Evolutionary conservation across 805 yeast species (phyloP), one percentile per base, ranked within the genome.

Genomic region (Kuraishia ogatae): DNA sequence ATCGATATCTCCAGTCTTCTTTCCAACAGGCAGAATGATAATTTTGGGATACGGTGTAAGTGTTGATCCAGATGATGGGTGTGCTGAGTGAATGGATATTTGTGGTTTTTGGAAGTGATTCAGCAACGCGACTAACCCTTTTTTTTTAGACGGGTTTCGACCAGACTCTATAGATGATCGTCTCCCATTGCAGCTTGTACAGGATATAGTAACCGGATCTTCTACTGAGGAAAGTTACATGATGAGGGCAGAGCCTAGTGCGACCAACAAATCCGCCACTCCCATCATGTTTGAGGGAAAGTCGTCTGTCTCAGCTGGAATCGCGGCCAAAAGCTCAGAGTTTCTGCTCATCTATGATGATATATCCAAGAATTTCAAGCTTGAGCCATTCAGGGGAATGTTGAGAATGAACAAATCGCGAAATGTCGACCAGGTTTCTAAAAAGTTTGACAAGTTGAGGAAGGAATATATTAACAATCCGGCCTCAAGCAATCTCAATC

Each of bases 21-120:
- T 6, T 64, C 62, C 50, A 47, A 57, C 6, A 29, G 57, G 4
- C n/a, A 48, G 4, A 58, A 62, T 1, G 69, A 66, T 10, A 57
- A 62, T 11, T 69, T 70, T 55, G 72, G 71, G 2, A 54, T 69
- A 48, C 60, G 70, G 52, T 69, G 70, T 67, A 59, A 57, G 71
- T 66, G 5, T 2, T 20, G n/a, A 28, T 19, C n/a, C n/a, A n/a
- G n/a, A n/a, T n/a, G n/a, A n/a, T n/a, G 21, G 3, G 19, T 48
- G 29, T 17, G 39, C 43, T 13, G 15, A 10, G 35, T 11, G 20
- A 19, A 17, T 17, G 47, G 5, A 35, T 35, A 15, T 35, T 35
- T 35, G 43, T 35, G 43, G 19, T 28, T 35, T 19, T n/a, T n/a
- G n/a, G n/a, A n/a, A n/a, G n/a, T 39, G 39, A 24, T 21, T 29